A percentile compares a stretch with the other conserved stretches of the same genome.
phyloP scores from a whole-genome alignment of 83 land plant genomes.

The Isoetes engelmannii region DNA sequence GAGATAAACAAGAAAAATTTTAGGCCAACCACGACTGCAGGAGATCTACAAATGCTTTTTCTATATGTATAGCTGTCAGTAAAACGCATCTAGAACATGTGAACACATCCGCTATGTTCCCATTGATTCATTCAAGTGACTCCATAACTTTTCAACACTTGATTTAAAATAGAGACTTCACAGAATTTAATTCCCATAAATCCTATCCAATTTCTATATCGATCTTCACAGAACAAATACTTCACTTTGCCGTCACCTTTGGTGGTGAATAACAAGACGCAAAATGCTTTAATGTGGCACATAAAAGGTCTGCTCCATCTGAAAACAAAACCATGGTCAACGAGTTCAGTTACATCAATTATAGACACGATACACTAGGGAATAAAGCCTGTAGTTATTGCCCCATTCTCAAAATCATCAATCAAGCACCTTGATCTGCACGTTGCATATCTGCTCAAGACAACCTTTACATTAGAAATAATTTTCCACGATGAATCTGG shows the following conservation, averaged over 20 bases:
- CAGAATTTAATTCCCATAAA: not conserved
- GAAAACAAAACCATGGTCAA: slow-evolving; percentile 10
- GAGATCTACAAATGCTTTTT: too few relatives aligned
- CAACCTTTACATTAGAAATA: not conserved
- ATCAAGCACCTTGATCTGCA: slow-evolving; percentile 74
- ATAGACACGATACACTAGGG: not conserved
- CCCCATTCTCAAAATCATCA: slow-evolving; percentile 98
- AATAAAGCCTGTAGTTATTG: slow-evolving; percentile 71
- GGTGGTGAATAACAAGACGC: slow-evolving; percentile 49
- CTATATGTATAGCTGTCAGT: too few relatives aligned
- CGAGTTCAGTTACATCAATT: not conserved
- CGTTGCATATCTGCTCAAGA: slow-evolving; percentile 64
- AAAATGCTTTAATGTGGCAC: slow-evolving; percentile 67
- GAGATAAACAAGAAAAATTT: too few relatives aligned
- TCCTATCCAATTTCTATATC: not conserved
- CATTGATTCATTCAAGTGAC: too few relatives aligned
- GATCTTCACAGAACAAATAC: too few relatives aligned
- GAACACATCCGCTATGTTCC: too few relatives aligned
- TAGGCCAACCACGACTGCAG: too few relatives aligned
- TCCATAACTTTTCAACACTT: not conserved
- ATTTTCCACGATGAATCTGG: too few relatives aligned
- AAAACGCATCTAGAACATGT: too few relatives aligned
- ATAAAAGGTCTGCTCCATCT: slow-evolving; percentile 96
- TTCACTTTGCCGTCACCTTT: slow-evolving; percentile 45
- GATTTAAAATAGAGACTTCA: not conserved